Conservation (phyloP, 257 asterid genomes). For the Cynanchum wilfordii region DNA sequence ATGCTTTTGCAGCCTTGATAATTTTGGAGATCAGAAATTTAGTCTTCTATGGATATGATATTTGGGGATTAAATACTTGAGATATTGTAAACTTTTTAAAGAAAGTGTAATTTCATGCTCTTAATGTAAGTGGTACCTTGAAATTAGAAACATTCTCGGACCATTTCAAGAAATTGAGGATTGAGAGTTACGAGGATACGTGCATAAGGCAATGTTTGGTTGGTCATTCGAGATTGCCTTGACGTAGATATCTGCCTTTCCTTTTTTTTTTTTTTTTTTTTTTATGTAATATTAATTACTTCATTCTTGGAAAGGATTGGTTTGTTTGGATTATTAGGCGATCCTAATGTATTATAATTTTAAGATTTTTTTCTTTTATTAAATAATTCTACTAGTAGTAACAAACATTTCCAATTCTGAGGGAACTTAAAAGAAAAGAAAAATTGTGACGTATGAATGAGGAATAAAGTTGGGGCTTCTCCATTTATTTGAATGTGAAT, state of each 20-base stretch:
- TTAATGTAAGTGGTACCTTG: too few relatives aligned
- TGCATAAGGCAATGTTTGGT: background rate
- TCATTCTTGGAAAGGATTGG: constrained; percentile 25
- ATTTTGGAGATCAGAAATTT: too few relatives aligned
- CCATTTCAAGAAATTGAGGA: background rate
- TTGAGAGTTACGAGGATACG: background rate
- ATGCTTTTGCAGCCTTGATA: too few relatives aligned
- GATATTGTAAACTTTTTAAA: too few relatives aligned
- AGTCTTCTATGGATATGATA: too few relatives aligned
- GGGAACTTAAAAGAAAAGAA: background rate
- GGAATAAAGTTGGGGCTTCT: constrained; percentile 17
- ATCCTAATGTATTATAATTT: background rate
- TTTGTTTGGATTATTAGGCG: constrained; percentile 40
- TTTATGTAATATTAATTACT: background rate
- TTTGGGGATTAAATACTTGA: too few relatives aligned
- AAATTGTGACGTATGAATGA: background rate
- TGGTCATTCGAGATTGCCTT: constrained; percentile 6
- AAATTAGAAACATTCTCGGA: too few relatives aligned
- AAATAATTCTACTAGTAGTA: background rate
- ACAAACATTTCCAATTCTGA: constrained; percentile 3
- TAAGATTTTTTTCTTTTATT: background rate
- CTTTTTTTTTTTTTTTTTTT: constrained; percentile 4
- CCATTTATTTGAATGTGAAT: constrained; percentile 40
- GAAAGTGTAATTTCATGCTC: too few relatives aligned
- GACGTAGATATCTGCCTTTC: constrained; percentile 10